phyloP scores from a whole-genome alignment of 1,284 basidiomycete species.

The Takashimella koratensis region DNA sequence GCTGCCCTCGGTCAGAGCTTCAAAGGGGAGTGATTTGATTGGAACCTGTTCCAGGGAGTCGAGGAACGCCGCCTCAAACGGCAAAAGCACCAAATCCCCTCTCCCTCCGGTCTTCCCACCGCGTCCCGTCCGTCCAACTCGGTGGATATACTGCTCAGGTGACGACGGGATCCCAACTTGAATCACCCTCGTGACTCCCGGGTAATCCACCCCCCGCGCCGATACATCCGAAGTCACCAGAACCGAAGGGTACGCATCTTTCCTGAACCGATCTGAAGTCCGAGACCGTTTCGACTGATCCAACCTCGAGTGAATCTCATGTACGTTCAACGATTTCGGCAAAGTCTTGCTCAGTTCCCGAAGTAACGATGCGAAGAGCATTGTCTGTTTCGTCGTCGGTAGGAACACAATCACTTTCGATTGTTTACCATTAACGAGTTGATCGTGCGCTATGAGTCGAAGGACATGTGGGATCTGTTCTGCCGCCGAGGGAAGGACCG shows the following conservation, averaged over 20 bases:
- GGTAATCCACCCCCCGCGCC: slow-evolving; percentile 86
- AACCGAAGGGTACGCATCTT: slow-evolving; percentile 59
- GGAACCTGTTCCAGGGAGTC: slow-evolving; percentile 67
- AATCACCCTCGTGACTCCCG: slow-evolving; percentile 85
- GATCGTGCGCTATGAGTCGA: slow-evolving; percentile 83
- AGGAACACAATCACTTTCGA: slow-evolving; percentile 87
- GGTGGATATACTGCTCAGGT: slow-evolving; percentile 81
- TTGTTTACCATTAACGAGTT: slow-evolving; percentile 64
- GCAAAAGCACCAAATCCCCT: slow-evolving; percentile 80
- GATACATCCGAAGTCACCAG: slow-evolving; percentile 87
- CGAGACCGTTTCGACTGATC: slow-evolving; percentile 63
- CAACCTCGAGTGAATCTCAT: slow-evolving; percentile 85
- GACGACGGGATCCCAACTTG: slow-evolving; percentile 77
- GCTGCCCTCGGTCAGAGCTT: slow-evolving; percentile 49
- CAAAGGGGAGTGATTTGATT: slow-evolving; percentile 59
- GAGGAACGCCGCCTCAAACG: slow-evolving; percentile 76
- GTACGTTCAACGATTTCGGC: slow-evolving; percentile 57
- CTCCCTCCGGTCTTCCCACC: slow-evolving; percentile 64
- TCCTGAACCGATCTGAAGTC: slow-evolving; percentile 66
- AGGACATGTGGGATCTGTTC: slow-evolving; percentile 78
- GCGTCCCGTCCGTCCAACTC: slow-evolving; percentile 87
- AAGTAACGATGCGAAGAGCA: slow-evolving; percentile 67
- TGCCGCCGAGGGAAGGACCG: slow-evolving; percentile 62
- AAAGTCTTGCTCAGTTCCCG: slow-evolving; percentile 54
- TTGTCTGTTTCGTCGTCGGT: slow-evolving; percentile 82